Evolutionary conservation across 1,284 basidiomycete genomes (phyloP), one percentile per base, ranked within the genome.

Genomic region (Tranzscheliella williamsii): DNA sequence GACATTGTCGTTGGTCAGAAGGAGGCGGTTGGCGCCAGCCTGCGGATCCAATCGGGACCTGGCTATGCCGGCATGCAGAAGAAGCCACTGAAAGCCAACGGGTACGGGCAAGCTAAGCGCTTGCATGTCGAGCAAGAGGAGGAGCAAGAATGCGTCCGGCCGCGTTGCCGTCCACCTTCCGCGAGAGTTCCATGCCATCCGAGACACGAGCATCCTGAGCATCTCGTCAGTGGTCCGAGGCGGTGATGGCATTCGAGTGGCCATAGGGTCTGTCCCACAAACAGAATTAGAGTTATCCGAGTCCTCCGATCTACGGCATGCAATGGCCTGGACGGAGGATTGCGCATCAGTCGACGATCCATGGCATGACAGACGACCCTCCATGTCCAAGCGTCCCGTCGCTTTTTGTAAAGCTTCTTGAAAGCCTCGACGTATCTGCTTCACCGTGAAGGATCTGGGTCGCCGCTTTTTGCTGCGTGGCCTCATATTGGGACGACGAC

Each of bases 91-190:
- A 42, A 32, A 58, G 2, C n/a, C 61, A 4, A 45, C 36, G 13
- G 61, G 61, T 13, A 65, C 43, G n/a, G 33, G 22, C 16, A 60
- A 18, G 2, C 21, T 22, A 13, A 65, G 37, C 15, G 49, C 42
- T 32, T 48, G 35, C 55, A 60, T 52, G 36, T 65, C 55, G 12
- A 55, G 26, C 20, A 65, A 22, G 20, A 60, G 37, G 35, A 39
- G 41, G 3, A 65, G 23, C 16, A 65, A 44, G 31, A 52, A 40
- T 17, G 55, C 35, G 12, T 65, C 44, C 9, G 50, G 60, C 4
- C 21, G 9, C 4, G 34, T 17, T 9, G 42, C 24, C 16, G 54
- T 63, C 22, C 32, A 38, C 5, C 60, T 38, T 12, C 60, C 54
- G 21, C 42, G 41, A 12, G 60, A 53, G 29, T 57, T 57, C 33